Base-by-base conservation (phyloP, 169 alveolate genomes). In the Babesia caballi region DNA sequence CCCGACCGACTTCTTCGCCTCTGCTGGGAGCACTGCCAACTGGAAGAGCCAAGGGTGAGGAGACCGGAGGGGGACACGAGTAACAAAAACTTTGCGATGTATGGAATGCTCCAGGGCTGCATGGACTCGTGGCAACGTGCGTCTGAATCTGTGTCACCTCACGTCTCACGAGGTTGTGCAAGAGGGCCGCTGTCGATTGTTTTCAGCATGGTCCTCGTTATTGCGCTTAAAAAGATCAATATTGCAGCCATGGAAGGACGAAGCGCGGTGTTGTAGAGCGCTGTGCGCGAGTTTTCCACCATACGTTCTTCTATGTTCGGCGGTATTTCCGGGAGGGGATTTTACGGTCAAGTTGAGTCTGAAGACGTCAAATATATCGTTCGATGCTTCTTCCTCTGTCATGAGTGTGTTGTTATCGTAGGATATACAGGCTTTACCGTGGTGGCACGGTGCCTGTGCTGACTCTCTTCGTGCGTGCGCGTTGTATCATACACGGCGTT, bases 391-490 rank as follows among this genome's bases (percentile, higher is more conserved):
- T 83, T 4, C 12, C 59, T 6, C 46, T 25, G 36, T 11, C 60
- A 6, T 69, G 78, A 12, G n/a, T 69, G 8, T 30, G 66, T 14
- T 23, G 17, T 28, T 49, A 69, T 38, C n/a, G 30, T 17, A 17
- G 25, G 14, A 58, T 69, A 4, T 83, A 69, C 32, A 11, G 46
- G 17, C 6, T 69, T 4, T 69, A 57, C 23, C 44, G 8, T 4
- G 21, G 21, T 9, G 75, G 74, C 17, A 38, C 4, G 32, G 6
- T 69, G 21, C 81, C 81, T 12, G 35, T 69, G 23, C 59, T 23
- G 15, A 44, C 63, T 2, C 21, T 58, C 38, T 69, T 58, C 49
- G 25, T 46, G 8, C 60, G 81, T 83, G 81, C 81, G 30, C 44
- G 63, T 7, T 47, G 81, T 32, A 21, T 69, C 25, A 47, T 69